phyloP scores from a whole-genome alignment of 2,329 filamentous ascomycete species.

The Hypoxylon sp. region DNA sequence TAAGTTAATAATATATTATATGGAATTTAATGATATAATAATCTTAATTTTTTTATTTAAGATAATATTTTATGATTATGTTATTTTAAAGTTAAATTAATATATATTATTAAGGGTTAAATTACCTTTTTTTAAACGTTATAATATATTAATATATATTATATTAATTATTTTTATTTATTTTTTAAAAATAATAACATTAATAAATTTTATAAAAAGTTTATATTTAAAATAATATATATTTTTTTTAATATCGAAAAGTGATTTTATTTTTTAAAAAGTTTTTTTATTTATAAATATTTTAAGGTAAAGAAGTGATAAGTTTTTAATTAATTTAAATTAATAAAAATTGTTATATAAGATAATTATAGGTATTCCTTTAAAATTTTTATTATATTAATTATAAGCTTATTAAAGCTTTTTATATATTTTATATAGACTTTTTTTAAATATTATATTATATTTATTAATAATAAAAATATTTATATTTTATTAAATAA shows the following conservation, averaged over 20 bases:
- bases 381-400: not conserved
- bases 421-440: not conserved
- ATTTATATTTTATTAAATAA: not conserved
- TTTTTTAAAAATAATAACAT: not conserved
- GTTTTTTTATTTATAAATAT: not conserved
- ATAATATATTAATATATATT: not conserved
- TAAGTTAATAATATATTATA: not conserved
- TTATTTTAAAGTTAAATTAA: not conserved
- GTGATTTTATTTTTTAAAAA: not conserved
- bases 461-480: not conserved
- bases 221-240: not conserved
- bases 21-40: not conserved
- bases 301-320: not conserved
- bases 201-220: not conserved
- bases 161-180: conserved; percentile 3
- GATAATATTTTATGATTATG: not conserved
- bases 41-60: not conserved
- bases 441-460: not conserved
- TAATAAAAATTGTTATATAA: not conserved
- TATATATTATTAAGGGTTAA: not conserved
- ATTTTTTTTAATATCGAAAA: not conserved
- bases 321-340: not conserved
- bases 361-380: not conserved
- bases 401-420: not conserved
- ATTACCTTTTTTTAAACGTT: not conserved